Evolutionary conservation across 192 early-diverging fungal species (phyloP), one percentile per base, ranked within the genome.

Genomic region (Gamsiella multidivaricata): DNA sequence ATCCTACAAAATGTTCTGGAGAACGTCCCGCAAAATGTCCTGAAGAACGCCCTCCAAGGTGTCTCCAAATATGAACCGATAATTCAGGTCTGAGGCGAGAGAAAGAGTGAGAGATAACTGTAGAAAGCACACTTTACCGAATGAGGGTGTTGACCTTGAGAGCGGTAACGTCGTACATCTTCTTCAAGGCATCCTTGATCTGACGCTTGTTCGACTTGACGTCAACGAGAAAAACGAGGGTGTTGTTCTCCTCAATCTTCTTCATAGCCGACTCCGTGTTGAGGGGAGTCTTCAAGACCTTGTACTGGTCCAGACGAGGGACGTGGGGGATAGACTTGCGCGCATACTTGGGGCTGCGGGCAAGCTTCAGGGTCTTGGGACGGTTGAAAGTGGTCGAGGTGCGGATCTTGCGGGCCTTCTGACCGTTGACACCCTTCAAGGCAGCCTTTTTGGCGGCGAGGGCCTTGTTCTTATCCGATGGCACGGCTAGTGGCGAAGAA

Each of bases 171-270:
- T 98, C 94, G 86, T 98, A 99, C 57, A 97, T 88, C 82, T 90
- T 89, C 93, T 98, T 97, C 72, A 99, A 90, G 62, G 97, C 95
- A 72, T 95, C 92, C 88, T 95, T 95, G 88, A 99, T 98, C 87
- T 98, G 96, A 74, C 89, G 86, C 94, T 99, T 99, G 95, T 99
- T 99, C 83, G 95, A 83, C 67, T 91, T 91, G 71, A 97, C 93
- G 80, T 99, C 95, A 72, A 93, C 92, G 72, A 99, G 86, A 89
- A 99, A 99, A 69, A 97, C 96, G 34, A 99, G 87, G 62, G 98
- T 99, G 94, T 99, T 99, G 89, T 96, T 86, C 72, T 97, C 95
- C 90, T 99, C 98, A 74, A 99, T 97, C 91, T 96, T 96, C 92
- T 99, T 99, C 95, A 98, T 98, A 84, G 98, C 96, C 43, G 93